Evolutionary conservation across 2,329 filamentous ascomycete species (phyloP).

Genomic region (Rhinocladiella mackenziei): DNA sequence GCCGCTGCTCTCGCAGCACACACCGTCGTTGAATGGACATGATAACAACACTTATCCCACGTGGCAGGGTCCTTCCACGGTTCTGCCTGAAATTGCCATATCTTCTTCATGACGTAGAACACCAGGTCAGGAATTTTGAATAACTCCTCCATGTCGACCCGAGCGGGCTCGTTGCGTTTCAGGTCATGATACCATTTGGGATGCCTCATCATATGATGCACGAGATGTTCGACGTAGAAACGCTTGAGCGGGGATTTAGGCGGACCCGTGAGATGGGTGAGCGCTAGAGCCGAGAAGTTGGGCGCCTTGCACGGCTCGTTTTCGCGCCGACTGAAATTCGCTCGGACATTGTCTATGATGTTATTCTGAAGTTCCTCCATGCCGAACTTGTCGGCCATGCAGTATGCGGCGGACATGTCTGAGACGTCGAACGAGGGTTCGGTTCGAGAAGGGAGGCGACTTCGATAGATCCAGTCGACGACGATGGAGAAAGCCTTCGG

Average conservation of each 20-base stretch:
- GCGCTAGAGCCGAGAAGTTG: slow-evolving; percentile 18
- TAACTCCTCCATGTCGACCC: slow-evolving; percentile 17
- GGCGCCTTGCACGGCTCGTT: slow-evolving; percentile 12
- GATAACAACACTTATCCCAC: slow-evolving; percentile 19
- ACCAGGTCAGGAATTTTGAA: slow-evolving; percentile 22
- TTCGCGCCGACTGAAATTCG: slow-evolving; percentile 9
- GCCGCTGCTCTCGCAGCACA: slow-evolving; percentile 12
- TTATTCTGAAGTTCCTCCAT: slow-evolving; percentile 26
- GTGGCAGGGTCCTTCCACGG: slow-evolving; percentile 20
- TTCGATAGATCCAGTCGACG: slow-evolving; percentile 35
- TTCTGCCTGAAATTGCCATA: slow-evolving; percentile 23
- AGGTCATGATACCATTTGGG: slow-evolving; percentile 21
- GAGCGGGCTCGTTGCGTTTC: slow-evolving; percentile 14
- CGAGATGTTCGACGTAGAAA: slow-evolving; percentile 24
- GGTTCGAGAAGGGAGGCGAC: slow-evolving; percentile 14
- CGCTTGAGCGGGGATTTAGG: slow-evolving; percentile 23
- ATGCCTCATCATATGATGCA: slow-evolving; percentile 25
- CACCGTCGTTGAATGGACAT: slow-evolving; percentile 20
- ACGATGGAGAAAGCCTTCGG: slow-evolving; percentile 52
- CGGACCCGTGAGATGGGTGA: slow-evolving; percentile 19
- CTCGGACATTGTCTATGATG: slow-evolving; percentile 21
- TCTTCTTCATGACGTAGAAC: slow-evolving; percentile 21
- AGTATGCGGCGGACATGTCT: slow-evolving; percentile 21
- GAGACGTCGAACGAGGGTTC: slow-evolving; percentile 11
- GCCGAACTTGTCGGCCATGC: slow-evolving; percentile 25